phyloP scores from a whole-genome alignment of 768 basidiomycete genomes.

The Boletus bicolor region DNA sequence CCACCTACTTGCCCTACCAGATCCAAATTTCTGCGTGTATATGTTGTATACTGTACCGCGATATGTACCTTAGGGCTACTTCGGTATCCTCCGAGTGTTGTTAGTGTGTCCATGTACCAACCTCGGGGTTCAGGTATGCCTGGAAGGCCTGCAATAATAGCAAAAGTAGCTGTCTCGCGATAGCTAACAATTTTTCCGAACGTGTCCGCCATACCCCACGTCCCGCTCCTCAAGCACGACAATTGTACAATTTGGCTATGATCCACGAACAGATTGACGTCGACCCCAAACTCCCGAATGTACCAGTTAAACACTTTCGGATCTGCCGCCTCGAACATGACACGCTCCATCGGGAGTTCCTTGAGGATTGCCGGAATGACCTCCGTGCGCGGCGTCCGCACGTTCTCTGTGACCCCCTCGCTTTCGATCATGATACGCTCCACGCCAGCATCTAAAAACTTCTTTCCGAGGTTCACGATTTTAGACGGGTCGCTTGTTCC shows the following conservation, averaged over 20 bases:
- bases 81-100: too few relatives aligned
- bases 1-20: too few relatives aligned
- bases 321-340: constrained; percentile 48
- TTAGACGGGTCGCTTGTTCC: constrained; percentile 28
- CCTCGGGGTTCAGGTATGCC: too few relatives aligned
- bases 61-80: too few relatives aligned
- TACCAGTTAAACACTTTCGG: constrained; percentile 44
- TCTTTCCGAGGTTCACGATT: constrained; percentile 38
- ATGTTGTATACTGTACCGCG: too few relatives aligned
- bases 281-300: constrained; percentile 42
- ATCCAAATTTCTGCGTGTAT: too few relatives aligned
- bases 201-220: constrained; percentile 44
- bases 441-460: constrained; percentile 40
- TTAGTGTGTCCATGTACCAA: too few relatives aligned
- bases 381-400: constrained; percentile 40
- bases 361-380: constrained; percentile 41
- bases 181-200: constrained; percentile 45
- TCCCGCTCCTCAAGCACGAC: constrained; percentile 41
- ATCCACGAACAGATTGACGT: constrained; percentile 43
- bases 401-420: constrained; percentile 48
- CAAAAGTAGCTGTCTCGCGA: constrained; percentile 10
- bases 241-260: constrained; percentile 45
- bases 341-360: constrained; percentile 38
- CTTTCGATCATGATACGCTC: constrained; percentile 48
- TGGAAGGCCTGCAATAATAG: too few relatives aligned